Base-by-base conservation (phyloP, 2,329 filamentous ascomycete species). In the Zarea fungicola region DNA sequence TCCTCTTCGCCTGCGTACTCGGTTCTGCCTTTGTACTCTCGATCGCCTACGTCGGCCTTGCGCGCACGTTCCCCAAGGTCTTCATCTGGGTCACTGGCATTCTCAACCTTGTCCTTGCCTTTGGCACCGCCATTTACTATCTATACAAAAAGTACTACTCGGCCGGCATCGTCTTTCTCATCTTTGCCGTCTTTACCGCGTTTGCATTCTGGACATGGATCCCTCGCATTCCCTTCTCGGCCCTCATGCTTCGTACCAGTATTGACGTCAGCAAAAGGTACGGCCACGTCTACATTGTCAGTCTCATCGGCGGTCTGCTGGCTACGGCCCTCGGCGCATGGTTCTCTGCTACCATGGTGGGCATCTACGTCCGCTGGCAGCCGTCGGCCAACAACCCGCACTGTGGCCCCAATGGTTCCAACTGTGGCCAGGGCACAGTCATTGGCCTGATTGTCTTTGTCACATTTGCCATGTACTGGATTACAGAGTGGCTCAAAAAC, bases 31-130 rank as follows among this genome's bases (percentile, higher is more conserved):
- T 91, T 19, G 76, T 88, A 2, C 71, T 96, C 35, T 91, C 87
- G 29, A 87, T 82, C 61, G 74, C 70, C 19, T 97, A 96, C 64
- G 81, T 96, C 58, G 81, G 82, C 66, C 65, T 84, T 2, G 87
- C 88, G 6, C 81, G 89, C 48, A 70, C 79, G 40, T 92, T 92
- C 56, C 90, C 91, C 4, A 95, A 93, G 69, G 81, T 89, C 61
- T 90, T 96, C 58, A 95, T 96, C 63, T 96, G 89, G 88, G 80
- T 90, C 32, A 95, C 90, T 0, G 89, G 89, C 11, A 92, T 96
- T 44, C 73, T 95, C 49, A 95, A 96, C 65, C 86, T 96, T 59
- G 71, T 85, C 48, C 85, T 89, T 58, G 89, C 88, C 1, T 72
- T 96, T n/a, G 91, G 80, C 1, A 95, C 89, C 0, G 89, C 88